Evolutionary conservation across 2,329 filamentous ascomycete species (phyloP).

Genomic region (Aspergillaceae sp.): DNA sequence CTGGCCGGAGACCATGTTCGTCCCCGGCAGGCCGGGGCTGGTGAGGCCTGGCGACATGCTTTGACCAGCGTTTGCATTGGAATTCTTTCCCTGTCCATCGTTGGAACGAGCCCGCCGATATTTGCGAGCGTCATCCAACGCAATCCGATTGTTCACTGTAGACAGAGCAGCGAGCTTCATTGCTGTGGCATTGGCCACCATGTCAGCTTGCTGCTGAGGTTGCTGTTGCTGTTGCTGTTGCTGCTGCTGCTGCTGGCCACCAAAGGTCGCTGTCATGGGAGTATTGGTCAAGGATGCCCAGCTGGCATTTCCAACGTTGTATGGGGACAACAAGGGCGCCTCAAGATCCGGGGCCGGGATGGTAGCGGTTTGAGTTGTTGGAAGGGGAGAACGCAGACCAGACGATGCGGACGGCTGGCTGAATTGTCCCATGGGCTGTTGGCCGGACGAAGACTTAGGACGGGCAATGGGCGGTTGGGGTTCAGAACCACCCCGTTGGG

Average conservation of each 20-base stretch:
- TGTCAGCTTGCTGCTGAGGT: constrained; percentile 63
- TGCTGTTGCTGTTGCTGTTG: constrained; percentile 28
- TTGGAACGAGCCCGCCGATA: constrained; percentile 86
- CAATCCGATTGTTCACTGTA: constrained; percentile 96
- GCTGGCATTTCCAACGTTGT: constrained; percentile 70
- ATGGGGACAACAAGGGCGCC: constrained; percentile 75
- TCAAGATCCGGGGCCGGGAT: constrained; percentile 67
- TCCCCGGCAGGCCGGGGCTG: constrained; percentile 54
- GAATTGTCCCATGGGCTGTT: constrained; percentile 85
- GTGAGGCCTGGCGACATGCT: constrained; percentile 60
- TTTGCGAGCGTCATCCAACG: constrained; percentile 92
- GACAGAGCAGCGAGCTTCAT: constrained; percentile 98
- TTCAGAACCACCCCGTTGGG: constrained; percentile 44
- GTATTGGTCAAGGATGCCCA: constrained; percentile 99
- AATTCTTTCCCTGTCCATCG: constrained; percentile 51
- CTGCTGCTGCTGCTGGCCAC: constrained; percentile 39
- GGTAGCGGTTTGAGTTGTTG: constrained; percentile 77
- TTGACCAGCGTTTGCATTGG: constrained; percentile 42
- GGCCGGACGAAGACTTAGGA: constrained; percentile 71
- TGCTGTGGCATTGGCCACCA: constrained; percentile 96
- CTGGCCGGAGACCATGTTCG: constrained; percentile 81
- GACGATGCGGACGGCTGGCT: constrained; percentile 65
- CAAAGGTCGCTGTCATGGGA: constrained; percentile 85
- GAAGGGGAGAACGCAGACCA: constrained; percentile 70
- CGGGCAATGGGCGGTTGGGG: constrained; percentile 46